Evolutionary conservation across 2,329 filamentous ascomycete genomes (phyloP), one percentile per base, ranked within the genome.

Genomic region (Trichoderma sp.): DNA sequence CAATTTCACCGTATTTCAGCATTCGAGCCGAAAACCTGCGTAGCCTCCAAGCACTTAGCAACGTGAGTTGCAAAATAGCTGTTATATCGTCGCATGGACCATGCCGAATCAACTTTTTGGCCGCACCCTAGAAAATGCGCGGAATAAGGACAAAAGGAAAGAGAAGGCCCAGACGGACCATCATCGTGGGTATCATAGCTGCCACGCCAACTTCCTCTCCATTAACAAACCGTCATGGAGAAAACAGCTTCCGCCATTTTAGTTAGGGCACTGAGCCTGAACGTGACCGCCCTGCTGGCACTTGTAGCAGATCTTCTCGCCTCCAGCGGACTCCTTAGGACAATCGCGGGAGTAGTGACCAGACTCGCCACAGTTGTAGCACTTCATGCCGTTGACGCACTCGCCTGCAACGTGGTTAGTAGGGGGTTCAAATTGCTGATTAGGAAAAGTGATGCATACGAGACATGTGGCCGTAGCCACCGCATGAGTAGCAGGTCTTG

Each of bases 231-330:
- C 71, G 57, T 65, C 73, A 63, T 73, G 59, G 73, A 75, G 76
- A 77, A 76, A 73, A 75, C 74, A 72, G 70, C 72, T 72, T 70
- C 74, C 74, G 74, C 75, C 75, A 75, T 50, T 77, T 84, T 86
- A 87, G 82, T 92, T 94, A 80, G 95, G 93, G 91, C 96, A 99
- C 79, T 93, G 90, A 78, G 93, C 90, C 90, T 98, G 95, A 82
- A 98, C 92, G 85, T 98, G 95, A 78, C 95, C 95, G 76, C 87
- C 81, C 84, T 91, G 88, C 84, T 91, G 88, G 88, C 89, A 98
- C 88, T 97, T 97, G 90, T 99, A 99, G 92, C 96, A 99, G 82
- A 97, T 94, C 83, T 97, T 95, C 89, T 98, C 95, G 80, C 91
- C 89, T 76, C 90, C 88, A 77, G 91, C 89, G 73, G 93, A 93